Evolutionary conservation across 2,329 filamentous ascomycete genomes (phyloP).

Genomic region (Hymenoscyphus albidus): DNA sequence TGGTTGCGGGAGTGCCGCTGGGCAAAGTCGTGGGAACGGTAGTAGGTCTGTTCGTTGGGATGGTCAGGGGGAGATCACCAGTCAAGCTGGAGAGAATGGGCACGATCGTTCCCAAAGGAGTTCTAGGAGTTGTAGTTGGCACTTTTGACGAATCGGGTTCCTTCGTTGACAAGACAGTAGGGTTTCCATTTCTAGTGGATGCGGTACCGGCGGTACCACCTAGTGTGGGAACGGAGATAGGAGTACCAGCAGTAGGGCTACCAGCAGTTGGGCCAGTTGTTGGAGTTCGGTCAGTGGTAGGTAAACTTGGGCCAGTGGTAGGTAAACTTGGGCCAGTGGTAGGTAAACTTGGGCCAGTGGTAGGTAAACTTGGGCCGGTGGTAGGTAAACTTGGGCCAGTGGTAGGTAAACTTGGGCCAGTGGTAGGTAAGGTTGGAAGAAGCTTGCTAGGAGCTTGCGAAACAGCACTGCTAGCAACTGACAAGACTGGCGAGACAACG

Average conservation of each 20-base stretch:
- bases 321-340: too few relatives aligned
- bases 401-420: too few relatives aligned
- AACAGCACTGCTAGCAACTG: neutral
- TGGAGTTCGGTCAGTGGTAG: neutral
- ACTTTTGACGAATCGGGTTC: neutral
- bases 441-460: neutral
- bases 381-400: too few relatives aligned
- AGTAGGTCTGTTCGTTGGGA: neutral
- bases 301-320: neutral
- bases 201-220: neutral
- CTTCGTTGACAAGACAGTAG: neutral
- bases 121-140: neutral
- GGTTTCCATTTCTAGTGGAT: neutral
- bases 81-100: neutral
- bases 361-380: too few relatives aligned
- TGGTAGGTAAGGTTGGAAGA: neutral
- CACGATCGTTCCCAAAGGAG: neutral
- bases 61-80: neutral
- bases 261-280: neutral
- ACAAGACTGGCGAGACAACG: neutral
- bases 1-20: neutral
- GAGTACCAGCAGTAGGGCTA: neutral
- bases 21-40: neutral
- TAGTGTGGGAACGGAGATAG: neutral
- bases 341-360: too few relatives aligned